phyloP scores from a whole-genome alignment of 2,329 filamentous ascomycete species.

The Cytospora paraplurivora region DNA sequence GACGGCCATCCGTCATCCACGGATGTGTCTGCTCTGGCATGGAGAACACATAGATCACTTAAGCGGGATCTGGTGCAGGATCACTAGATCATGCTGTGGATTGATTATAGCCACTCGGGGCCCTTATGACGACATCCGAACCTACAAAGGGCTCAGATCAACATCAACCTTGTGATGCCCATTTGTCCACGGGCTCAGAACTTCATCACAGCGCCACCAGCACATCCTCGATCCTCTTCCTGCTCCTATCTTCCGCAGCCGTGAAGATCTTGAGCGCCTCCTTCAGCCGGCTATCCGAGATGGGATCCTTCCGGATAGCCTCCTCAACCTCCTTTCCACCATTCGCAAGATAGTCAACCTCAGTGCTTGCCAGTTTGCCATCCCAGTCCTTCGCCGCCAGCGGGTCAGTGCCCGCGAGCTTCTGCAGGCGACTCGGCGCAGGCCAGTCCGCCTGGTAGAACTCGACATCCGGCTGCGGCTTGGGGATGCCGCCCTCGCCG shows the following conservation, averaged over 20 bases:
- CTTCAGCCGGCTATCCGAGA: constrained; percentile 41
- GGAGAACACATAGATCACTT: too few relatives aligned
- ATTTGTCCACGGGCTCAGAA: too few relatives aligned
- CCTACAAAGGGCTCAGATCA: too few relatives aligned
- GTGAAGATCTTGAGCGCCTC: constrained; percentile 46
- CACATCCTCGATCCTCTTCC: constrained; percentile 36
- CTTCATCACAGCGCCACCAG: constrained; percentile 22
- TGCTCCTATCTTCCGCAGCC: constrained; percentile 36
- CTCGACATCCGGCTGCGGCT: constrained; percentile 38
- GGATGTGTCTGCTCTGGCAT: too few relatives aligned
- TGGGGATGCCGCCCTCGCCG: constrained; percentile 41
- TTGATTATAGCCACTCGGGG: too few relatives aligned
- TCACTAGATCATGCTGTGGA: too few relatives aligned
- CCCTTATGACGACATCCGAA: too few relatives aligned
- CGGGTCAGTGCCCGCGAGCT: constrained; percentile 43
- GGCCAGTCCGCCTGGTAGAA: constrained; percentile 41
- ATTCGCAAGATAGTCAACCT: constrained; percentile 51
- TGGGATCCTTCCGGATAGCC: constrained; percentile 44
- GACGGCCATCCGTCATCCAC: too few relatives aligned
- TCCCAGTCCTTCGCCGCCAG: constrained; percentile 43
- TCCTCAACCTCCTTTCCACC: constrained; percentile 46
- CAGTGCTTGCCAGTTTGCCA: constrained; percentile 43
- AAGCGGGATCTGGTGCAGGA: too few relatives aligned
- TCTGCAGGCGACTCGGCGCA: constrained; percentile 39
- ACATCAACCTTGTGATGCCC: not conserved